Evolutionary conservation across 169 alveolate species (phyloP).

Genomic region (Babesia ovis): DNA sequence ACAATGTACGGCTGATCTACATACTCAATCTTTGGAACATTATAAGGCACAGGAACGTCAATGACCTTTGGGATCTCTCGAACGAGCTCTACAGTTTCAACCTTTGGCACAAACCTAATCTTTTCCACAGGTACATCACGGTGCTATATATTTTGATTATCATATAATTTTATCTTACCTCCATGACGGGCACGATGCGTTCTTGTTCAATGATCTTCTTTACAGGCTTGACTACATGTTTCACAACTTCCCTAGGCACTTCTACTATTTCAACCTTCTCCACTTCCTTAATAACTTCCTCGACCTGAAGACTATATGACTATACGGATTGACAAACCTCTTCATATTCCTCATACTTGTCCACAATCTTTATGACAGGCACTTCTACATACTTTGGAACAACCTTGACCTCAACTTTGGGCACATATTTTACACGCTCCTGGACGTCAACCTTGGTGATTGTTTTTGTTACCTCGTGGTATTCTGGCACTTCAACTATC

Average conservation of each 20-base stretch:
- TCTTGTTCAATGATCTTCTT: slow-evolving; percentile 75
- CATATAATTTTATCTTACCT: slow-evolving; percentile 6
- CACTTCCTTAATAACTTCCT: slow-evolving; percentile 74
- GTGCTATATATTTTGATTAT: slow-evolving; percentile 35
- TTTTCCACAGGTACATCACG: slow-evolving; percentile 80
- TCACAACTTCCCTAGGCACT: slow-evolving; percentile 76
- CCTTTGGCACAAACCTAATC: slow-evolving; percentile 73
- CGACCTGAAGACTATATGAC: slow-evolving; percentile 51
- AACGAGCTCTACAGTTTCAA: slow-evolving; percentile 72
- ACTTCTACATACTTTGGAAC: slow-evolving; percentile 80
- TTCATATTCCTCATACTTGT: slow-evolving; percentile 74
- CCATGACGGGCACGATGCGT: slow-evolving; percentile 69
- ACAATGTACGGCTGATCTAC: slow-evolving; percentile 73
- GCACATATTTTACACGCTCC: slow-evolving; percentile 74
- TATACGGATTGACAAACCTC: slow-evolving; percentile 40
- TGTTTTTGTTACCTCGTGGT: slow-evolving; percentile 74
- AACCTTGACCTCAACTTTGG: slow-evolving; percentile 74
- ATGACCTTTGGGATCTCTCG: slow-evolving; percentile 72
- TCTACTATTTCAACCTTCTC: slow-evolving; percentile 74
- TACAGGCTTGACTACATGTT: slow-evolving; percentile 74
- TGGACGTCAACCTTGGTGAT: slow-evolving; percentile 71
- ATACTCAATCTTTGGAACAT: slow-evolving; percentile 70
- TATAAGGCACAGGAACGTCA: slow-evolving; percentile 78
- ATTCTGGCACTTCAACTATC: slow-evolving; percentile 79
- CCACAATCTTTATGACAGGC: slow-evolving; percentile 74